These are phyloP conservation scores for Isatis lusitanica DNA, from an alignment of 441 rosid species.

Conservation along the genomic window DNA sequence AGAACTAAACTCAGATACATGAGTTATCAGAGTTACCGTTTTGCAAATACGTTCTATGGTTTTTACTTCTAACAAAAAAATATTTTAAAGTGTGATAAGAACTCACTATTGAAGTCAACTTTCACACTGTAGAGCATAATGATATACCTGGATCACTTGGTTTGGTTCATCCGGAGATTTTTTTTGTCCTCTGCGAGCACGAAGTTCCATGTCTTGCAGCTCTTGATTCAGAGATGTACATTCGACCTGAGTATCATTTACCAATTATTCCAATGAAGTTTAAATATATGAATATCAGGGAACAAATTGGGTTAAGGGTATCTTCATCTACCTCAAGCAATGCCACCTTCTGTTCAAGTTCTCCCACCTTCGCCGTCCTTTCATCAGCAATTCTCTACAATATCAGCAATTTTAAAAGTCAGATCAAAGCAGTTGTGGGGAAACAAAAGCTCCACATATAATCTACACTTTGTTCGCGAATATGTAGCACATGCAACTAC, in stretches of 20 bases:
- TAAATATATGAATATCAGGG: background rate
- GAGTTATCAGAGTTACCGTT: conserved; percentile 7
- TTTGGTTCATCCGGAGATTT: conserved; percentile 89
- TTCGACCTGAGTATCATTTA: conserved; percentile 64
- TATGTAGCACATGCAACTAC: conserved; percentile 11
- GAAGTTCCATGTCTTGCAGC: conserved; percentile 91
- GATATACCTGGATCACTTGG: conserved; percentile 87
- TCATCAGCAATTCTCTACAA: conserved; percentile 89
- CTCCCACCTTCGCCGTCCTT: conserved; percentile 81
- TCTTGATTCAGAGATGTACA: conserved; percentile 90
- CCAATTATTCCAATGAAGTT: conserved; percentile 28
- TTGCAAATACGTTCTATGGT: background rate
- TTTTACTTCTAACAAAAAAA: background rate
- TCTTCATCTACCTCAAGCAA: conserved; percentile 74
- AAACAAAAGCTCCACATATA: conserved; percentile 15
- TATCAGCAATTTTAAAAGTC: conserved; percentile 31
- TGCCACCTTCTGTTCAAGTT: conserved; percentile 94
- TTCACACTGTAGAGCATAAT: background rate
- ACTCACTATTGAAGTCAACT: background rate
- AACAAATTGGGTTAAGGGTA: conserved; percentile 11
- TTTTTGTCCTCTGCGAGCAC: conserved; percentile 87
- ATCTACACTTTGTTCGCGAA: background rate
- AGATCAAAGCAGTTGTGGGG: conserved; percentile 1
- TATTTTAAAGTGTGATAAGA: background rate
- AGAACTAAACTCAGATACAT: background rate